Evolutionary conservation across 768 basidiomycete species (phyloP).

Genomic region (Butyriboletus loyo): DNA sequence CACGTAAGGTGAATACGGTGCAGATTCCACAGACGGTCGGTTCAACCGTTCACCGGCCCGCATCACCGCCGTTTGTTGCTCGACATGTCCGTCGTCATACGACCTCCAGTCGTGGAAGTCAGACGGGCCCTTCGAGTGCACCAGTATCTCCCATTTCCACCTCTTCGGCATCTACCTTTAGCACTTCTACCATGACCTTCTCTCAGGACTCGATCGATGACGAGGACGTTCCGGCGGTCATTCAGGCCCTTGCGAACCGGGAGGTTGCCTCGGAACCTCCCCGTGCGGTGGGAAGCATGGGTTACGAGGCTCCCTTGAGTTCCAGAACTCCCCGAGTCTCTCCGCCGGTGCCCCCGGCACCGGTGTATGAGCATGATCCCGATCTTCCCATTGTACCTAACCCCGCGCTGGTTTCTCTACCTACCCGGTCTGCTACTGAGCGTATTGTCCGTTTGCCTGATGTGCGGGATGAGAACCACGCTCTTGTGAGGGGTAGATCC

Average conservation of each 20-base stretch:
- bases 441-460: constrained; percentile 31
- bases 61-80: constrained; percentile 32
- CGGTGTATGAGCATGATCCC: constrained; percentile 28
- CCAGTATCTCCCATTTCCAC: constrained; percentile 31
- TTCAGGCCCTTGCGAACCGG: constrained; percentile 13
- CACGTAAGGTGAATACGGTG: constrained; percentile 25
- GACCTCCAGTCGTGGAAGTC: constrained; percentile 30
- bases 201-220: constrained; percentile 14
- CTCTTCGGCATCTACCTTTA: constrained; percentile 28
- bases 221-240: constrained; percentile 19
- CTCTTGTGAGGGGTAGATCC: constrained; percentile 30
- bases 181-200: constrained; percentile 17
- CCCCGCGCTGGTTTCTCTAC: constrained; percentile 16
- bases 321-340: constrained; percentile 24
- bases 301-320: constrained; percentile 9
- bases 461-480: constrained; percentile 25
- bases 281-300: constrained; percentile 11
- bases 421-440: constrained; percentile 31
- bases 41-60: constrained; percentile 22
- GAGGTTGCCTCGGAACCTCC: constrained; percentile 27
- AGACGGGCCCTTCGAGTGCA: constrained; percentile 29
- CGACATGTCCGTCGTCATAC: constrained; percentile 35
- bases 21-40: constrained; percentile 20
- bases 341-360: constrained; percentile 20
- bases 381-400: constrained; percentile 23